phyloP scores from a whole-genome alignment of 2,329 filamentous ascomycete species.

The Lecanicillium sp. region DNA sequence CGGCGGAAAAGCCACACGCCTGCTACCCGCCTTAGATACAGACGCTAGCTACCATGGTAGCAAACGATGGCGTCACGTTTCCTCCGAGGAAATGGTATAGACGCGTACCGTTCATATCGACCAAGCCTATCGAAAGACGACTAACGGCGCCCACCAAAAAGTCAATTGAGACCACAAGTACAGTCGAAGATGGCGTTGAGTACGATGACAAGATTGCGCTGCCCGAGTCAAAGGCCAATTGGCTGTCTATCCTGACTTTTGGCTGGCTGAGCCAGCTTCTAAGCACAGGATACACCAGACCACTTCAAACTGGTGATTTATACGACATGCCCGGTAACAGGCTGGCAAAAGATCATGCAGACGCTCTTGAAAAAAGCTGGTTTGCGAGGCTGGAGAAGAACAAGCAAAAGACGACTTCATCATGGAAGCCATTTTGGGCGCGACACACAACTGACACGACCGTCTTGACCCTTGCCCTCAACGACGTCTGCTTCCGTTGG shows the following conservation, averaged over 20 bases:
- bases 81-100: constrained; percentile 22
- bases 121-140: constrained; percentile 14
- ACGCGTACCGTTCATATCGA: constrained; percentile 20
- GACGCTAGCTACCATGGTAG: not conserved
- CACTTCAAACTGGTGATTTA: constrained; percentile 16
- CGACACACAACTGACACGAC: constrained; percentile 16
- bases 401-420: constrained; percentile 2
- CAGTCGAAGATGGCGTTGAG: constrained; percentile 1
- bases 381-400: constrained; percentile 12
- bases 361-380: constrained; percentile 15
- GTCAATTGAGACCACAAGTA: too few relatives aligned
- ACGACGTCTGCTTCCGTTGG: constrained; percentile 20
- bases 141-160: not conserved
- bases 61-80: constrained; percentile 16
- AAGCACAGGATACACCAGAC: constrained; percentile 11
- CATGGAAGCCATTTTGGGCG: constrained; percentile 17
- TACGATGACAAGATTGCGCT: constrained; percentile 5
- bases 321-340: constrained; percentile 7
- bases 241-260: constrained; percentile 15
- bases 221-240: constrained; percentile 14
- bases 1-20: too few relatives aligned
- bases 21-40: too few relatives aligned
- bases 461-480: constrained; percentile 19
- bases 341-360: constrained; percentile 12
- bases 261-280: constrained; percentile 15